A percentile compares a stretch with the other conserved stretches of the same genome.
phyloP scores from a whole-genome alignment of 2,329 filamentous ascomycete species.

The Pseudopithomyces maydicus region DNA sequence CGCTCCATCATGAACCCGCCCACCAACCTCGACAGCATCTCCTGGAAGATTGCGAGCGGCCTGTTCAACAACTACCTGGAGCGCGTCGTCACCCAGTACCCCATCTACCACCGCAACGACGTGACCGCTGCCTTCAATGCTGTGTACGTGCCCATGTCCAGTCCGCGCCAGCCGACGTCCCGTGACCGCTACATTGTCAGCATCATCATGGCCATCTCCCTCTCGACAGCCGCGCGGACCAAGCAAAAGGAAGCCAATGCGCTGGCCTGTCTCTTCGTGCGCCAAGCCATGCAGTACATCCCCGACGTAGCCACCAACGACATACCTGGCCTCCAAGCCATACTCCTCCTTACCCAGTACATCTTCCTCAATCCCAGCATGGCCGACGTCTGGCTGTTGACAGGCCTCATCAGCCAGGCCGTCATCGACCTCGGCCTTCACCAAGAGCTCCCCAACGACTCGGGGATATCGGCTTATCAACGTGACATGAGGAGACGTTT shows the following conservation, averaged over 20 bases:
- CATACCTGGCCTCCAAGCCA: conserved; percentile 39
- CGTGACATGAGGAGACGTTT: conserved; percentile 45
- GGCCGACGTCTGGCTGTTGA: conserved; percentile 44
- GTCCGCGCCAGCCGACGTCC: conserved; percentile 29
- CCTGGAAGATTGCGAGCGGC: conserved; percentile 36
- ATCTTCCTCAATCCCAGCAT: conserved; percentile 44
- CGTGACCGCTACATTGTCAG: conserved; percentile 43
- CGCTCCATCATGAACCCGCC: conserved; percentile 44
- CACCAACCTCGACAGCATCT: conserved; percentile 34
- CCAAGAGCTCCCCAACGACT: conserved; percentile 40
- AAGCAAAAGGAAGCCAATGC: conserved; percentile 41
- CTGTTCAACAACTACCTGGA: conserved; percentile 41
- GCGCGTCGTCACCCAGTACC: conserved; percentile 42
- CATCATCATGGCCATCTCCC: conserved; percentile 44
- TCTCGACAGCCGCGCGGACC: conserved; percentile 40
- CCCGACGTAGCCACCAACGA: conserved; percentile 44
- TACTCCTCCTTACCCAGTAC: conserved; percentile 42
- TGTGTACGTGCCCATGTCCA: conserved; percentile 34
- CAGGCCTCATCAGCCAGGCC: conserved; percentile 43
- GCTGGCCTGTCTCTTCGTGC: conserved; percentile 37
- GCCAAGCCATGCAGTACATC: conserved; percentile 43
- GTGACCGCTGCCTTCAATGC: conserved; percentile 40
- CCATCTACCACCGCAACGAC: conserved; percentile 43
- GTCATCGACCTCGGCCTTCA: conserved; percentile 44
- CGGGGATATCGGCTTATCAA: conserved; percentile 30